These are phyloP conservation scores for Petunia secreta DNA, from an alignment of 257 asterid genomes.

Conservation along the genomic window DNA sequence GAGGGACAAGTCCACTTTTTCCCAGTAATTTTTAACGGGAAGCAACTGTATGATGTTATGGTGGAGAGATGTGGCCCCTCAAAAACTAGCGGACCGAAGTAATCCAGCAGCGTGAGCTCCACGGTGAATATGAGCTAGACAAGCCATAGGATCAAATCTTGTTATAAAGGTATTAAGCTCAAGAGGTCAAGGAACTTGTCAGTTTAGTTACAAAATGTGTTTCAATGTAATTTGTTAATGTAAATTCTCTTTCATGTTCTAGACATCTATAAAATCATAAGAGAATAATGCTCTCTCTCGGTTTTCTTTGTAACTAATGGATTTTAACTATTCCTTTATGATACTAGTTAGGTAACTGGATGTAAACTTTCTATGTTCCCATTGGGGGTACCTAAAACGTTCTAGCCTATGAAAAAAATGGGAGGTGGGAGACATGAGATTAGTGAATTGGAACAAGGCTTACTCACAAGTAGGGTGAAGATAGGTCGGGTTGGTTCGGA, in stretches of 20 bases:
- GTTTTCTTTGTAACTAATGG: too few relatives aligned
- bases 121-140: slow-evolving; percentile 19
- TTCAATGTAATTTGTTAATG: neutral
- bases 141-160: slow-evolving; percentile 26
- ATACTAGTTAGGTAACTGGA: too few relatives aligned
- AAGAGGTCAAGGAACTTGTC: slow-evolving; percentile 9
- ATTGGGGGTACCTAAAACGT: too few relatives aligned
- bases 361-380: too few relatives aligned
- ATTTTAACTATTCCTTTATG: too few relatives aligned
- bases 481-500: too few relatives aligned
- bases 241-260: neutral
- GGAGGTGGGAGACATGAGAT: too few relatives aligned
- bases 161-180: slow-evolving; percentile 37
- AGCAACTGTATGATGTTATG: slow-evolving; percentile 89
- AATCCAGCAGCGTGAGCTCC: slow-evolving; percentile 26
- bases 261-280: neutral
- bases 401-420: too few relatives aligned
- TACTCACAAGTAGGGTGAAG: too few relatives aligned
- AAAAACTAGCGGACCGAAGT: slow-evolving; percentile 75
- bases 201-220: slow-evolving; percentile 7
- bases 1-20: slow-evolving; percentile 90
- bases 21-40: slow-evolving; percentile 92
- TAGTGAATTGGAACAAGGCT: too few relatives aligned
- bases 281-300: too few relatives aligned
- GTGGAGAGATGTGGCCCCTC: slow-evolving; percentile 92